Conservation (phyloP, 2,329 filamentous ascomycete species). For the Penicillium sp. region DNA sequence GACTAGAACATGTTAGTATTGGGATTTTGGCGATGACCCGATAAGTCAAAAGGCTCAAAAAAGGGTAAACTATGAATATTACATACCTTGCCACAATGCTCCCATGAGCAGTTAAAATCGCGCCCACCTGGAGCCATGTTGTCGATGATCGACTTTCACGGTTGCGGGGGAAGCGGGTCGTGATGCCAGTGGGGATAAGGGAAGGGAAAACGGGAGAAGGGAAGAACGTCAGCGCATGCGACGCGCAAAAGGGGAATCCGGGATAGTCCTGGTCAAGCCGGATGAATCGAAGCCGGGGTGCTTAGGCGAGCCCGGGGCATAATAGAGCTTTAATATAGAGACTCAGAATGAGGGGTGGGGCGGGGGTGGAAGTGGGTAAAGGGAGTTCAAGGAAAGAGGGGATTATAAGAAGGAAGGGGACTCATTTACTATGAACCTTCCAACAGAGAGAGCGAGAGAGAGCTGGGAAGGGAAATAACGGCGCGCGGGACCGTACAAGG, state of each 20-base stretch:
- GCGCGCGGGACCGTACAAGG: slow-evolving; percentile 16
- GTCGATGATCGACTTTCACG: slow-evolving; percentile 3
- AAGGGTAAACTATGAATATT: not conserved
- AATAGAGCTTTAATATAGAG: slow-evolving; percentile 17
- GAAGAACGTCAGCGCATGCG: slow-evolving; percentile 14
- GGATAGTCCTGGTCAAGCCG: slow-evolving; percentile 22
- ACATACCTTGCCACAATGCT: slow-evolving; percentile 45
- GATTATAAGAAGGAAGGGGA: not conserved
- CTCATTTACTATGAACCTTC: not conserved
- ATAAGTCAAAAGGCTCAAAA: not conserved
- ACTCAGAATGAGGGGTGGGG: not conserved
- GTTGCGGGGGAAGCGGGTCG: slow-evolving; percentile 20
- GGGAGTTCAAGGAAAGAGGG: not conserved
- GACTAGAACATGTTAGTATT: slow-evolving; percentile 31
- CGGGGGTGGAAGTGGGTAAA: not conserved
- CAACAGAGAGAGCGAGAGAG: not conserved
- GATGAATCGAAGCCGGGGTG: slow-evolving; percentile 18
- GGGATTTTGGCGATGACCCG: not conserved
- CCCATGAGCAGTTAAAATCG: slow-evolving; percentile 47
- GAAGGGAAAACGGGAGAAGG: not conserved
- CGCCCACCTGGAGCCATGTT: slow-evolving; percentile 44
- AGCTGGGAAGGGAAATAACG: slow-evolving; percentile 23
- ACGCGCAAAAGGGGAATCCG: slow-evolving; percentile 13
- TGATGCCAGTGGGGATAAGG: slow-evolving; percentile 9
- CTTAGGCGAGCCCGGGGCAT: slow-evolving; percentile 17